These are phyloP conservation scores for Talaromyces sp. DNA, from an alignment of 2,329 filamentous ascomycete genomes.

Conservation along the genomic window DNA sequence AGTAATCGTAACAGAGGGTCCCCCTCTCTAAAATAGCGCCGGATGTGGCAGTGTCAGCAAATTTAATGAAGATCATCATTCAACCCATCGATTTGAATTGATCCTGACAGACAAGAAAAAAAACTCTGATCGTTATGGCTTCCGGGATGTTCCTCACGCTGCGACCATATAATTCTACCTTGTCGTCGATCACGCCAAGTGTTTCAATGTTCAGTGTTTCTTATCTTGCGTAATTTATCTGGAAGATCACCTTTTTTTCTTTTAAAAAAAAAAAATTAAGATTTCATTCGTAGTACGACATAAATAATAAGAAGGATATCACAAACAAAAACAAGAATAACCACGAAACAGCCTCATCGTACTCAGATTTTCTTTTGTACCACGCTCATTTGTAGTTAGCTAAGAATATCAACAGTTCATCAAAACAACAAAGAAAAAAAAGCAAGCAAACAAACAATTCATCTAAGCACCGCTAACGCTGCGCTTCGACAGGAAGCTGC, in stretches of 20 bases:
- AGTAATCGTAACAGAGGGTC: too few species aligned
- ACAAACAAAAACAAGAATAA: slow-evolving; percentile 6
- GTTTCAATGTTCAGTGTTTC: too few species aligned
- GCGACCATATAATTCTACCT: background rate
- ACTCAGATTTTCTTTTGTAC: background rate
- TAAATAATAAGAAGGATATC: slow-evolving; percentile 11
- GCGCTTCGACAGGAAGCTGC: slow-evolving; percentile 44
- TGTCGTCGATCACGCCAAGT: background rate
- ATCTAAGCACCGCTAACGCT: slow-evolving; percentile 29
- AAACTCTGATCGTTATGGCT: background rate
- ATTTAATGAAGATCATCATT: too few species aligned
- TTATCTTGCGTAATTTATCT: background rate
- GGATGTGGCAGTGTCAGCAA: too few species aligned
- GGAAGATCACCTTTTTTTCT: background rate
- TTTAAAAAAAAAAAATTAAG: too few species aligned
- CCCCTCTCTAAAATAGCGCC: too few species aligned
- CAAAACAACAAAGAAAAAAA: background rate
- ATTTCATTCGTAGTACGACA: background rate
- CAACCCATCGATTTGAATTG: too few species aligned
- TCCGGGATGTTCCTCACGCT: background rate
- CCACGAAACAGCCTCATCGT: background rate
- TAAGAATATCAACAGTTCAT: too few species aligned
- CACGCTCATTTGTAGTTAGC: background rate
- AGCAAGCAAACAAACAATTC: background rate
- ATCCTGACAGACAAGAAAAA: background rate